Evolutionary conservation across 192 early-diverging fungal species (phyloP).

Genomic region (Coemansia sp.): DNA sequence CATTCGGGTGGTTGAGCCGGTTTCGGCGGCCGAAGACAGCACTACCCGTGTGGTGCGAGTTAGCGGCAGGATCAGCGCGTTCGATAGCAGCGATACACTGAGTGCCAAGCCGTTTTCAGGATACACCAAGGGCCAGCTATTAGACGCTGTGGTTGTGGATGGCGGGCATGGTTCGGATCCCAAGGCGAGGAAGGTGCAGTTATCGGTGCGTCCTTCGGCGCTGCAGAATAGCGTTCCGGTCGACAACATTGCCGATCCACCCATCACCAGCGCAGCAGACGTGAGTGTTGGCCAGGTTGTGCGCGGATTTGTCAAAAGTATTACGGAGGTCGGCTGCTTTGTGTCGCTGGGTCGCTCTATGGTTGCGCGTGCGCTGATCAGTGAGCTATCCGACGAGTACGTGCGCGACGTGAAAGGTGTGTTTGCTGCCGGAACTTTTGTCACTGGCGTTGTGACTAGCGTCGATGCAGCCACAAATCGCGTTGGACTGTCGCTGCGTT

Average conservation of each 20-base stretch:
- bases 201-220: conserved; percentile 64
- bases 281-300: conserved; percentile 64
- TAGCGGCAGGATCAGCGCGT: conserved; percentile 61
- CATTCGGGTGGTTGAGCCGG: conserved; percentile 31
- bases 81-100: conserved; percentile 60
- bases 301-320: conserved; percentile 70
- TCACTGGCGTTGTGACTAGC: conserved; percentile 67
- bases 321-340: conserved; percentile 73
- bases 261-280: conserved; percentile 58
- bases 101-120: conserved; percentile 28
- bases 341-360: conserved; percentile 64
- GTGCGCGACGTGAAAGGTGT: conserved; percentile 79
- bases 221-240: conserved; percentile 39
- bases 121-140: conserved; percentile 25
- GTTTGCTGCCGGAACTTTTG: conserved; percentile 72
- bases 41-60: conserved; percentile 18
- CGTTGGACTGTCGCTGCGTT: conserved; percentile 73
- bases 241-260: conserved; percentile 43
- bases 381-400: conserved; percentile 81
- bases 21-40: not conserved
- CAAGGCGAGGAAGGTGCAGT: conserved; percentile 57
- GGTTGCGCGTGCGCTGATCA: conserved; percentile 78
- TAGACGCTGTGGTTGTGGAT: conserved; percentile 25
- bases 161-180: conserved; percentile 7
- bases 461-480: conserved; percentile 60